phyloP scores from a whole-genome alignment of 2,329 filamentous ascomycete species.

The Hypoxylon sp. region DNA sequence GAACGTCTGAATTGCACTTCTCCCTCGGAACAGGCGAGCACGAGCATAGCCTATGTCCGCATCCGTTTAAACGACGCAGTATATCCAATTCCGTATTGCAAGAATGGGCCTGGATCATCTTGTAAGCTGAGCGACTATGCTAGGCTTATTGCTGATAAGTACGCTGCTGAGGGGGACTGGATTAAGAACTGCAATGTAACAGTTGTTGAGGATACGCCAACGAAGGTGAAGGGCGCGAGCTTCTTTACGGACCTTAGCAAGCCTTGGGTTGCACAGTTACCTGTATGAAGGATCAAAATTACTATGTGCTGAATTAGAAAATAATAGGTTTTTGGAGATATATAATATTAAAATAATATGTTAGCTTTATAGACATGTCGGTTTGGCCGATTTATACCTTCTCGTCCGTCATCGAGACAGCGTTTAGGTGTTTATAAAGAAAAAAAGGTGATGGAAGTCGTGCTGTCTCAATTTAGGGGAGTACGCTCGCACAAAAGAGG shows the following conservation, averaged over 20 bases:
- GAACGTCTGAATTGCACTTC: constrained; percentile 65
- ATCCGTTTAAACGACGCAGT: constrained; percentile 70
- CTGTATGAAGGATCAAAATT: constrained; percentile 25
- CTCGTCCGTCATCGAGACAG: no score
- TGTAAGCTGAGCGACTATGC: constrained; percentile 59
- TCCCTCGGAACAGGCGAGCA: constrained; percentile 42
- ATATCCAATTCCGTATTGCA: constrained; percentile 65
- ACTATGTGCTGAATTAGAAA: not conserved
- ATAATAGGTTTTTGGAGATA: not conserved
- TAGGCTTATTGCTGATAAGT: constrained; percentile 55
- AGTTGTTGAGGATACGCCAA: constrained; percentile 48
- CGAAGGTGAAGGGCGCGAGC: constrained; percentile 55
- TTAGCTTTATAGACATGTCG: no score
- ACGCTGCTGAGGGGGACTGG: constrained; percentile 59
- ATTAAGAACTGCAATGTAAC: constrained; percentile 58
- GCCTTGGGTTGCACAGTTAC: constrained; percentile 46
- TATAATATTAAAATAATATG: not conserved
- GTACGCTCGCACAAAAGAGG: no score
- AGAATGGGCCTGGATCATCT: constrained; percentile 62
- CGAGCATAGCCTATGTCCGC: constrained; percentile 64
- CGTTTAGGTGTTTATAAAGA: no score
- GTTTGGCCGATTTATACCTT: no score
- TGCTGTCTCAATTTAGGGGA: no score
- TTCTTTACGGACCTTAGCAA: constrained; percentile 58
- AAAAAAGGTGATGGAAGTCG: no score